Percentiles rank a stretch among this genome's conserved stretches.
Evolutionary conservation across 257 asterid genomes (phyloP).

Genomic region (Nicotiana noctiflora): DNA sequence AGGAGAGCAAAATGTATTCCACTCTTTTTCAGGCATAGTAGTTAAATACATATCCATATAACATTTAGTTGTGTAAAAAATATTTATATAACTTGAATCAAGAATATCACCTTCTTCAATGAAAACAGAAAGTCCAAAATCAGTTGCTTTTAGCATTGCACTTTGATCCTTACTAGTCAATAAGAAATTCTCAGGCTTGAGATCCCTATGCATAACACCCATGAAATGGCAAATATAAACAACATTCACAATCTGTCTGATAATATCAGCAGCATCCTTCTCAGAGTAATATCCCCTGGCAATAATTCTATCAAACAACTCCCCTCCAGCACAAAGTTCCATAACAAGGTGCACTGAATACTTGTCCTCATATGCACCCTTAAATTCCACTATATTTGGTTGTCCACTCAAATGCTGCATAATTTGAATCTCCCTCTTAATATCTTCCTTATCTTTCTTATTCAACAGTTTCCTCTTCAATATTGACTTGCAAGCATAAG

Average conservation of each 20-base stretch:
- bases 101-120: constrained; percentile 63
- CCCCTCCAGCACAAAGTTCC: constrained; percentile 88
- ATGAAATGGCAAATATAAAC: constrained; percentile 79
- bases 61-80: not conserved
- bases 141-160: constrained; percentile 72
- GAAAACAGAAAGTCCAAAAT: constrained; percentile 83
- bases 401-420: constrained; percentile 88
- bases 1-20: not conserved
- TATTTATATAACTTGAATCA: not conserved
- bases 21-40: not conserved
- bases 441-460: constrained; percentile 66
- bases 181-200: constrained; percentile 88
- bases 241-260: constrained; percentile 79
- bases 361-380: constrained; percentile 77
- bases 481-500: constrained; percentile 71
- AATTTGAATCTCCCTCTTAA: constrained; percentile 72
- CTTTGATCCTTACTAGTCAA: constrained; percentile 60
- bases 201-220: constrained; percentile 95
- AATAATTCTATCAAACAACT: constrained; percentile 73
- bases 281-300: constrained; percentile 80
- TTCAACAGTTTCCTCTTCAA: constrained; percentile 73
- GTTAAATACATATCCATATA: not conserved
- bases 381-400: constrained; percentile 72
- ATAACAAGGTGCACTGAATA: constrained; percentile 65
- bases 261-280: constrained; percentile 61